These are phyloP conservation scores for Ceratobasidium sp. DNA, from an alignment of 1,284 basidiomycete genomes.

Conservation along the genomic window DNA sequence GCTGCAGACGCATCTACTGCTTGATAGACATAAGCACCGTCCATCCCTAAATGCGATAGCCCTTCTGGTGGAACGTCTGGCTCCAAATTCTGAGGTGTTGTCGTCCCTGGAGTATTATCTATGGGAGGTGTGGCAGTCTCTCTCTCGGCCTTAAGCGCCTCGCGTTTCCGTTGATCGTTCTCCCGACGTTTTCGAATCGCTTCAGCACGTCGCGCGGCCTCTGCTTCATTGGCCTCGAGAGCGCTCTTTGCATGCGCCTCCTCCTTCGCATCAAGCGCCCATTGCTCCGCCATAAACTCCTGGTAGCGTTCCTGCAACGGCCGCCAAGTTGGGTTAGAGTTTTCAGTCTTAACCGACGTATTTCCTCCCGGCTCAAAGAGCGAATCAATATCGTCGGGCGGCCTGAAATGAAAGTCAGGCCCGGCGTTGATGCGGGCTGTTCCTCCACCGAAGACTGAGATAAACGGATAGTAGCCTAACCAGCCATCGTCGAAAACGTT, in stretches of 20 bases:
- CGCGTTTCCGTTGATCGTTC: slow-evolving; percentile 20
- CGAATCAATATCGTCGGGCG: slow-evolving; percentile 76
- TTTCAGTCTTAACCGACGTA: slow-evolving; percentile 45
- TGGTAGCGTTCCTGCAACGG: slow-evolving; percentile 80
- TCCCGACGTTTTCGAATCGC: slow-evolving; percentile 11
- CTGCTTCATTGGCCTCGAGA: slow-evolving; percentile 33
- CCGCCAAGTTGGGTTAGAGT: slow-evolving; percentile 65
- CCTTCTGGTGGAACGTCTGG: slow-evolving; percentile 10
- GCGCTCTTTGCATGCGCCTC: slow-evolving; percentile 67
- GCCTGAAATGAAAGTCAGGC: slow-evolving; percentile 83
- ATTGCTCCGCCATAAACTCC: slow-evolving; percentile 82
- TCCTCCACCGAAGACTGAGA: slow-evolving; percentile 93
- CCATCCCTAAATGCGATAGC: slow-evolving; percentile 31
- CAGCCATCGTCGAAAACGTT: slow-evolving; percentile 94
- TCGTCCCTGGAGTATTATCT: slow-evolving; percentile 27
- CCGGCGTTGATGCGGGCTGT: slow-evolving; percentile 88
- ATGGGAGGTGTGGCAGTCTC: slow-evolving; percentile 27
- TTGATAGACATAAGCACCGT: slow-evolving; percentile 37
- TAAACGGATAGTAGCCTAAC: slow-evolving; percentile 94
- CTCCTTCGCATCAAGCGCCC: slow-evolving; percentile 72
- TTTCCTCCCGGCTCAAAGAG: slow-evolving; percentile 52
- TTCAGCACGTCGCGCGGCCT: slow-evolving; percentile 18
- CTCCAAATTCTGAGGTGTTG: slow-evolving; percentile 19
- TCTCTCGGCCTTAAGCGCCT: slow-evolving; percentile 28
- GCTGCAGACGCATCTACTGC: slow-evolving; percentile 28